Base-by-base conservation (phyloP, 2,329 filamentous ascomycete genomes). In the Microdochium nivale region DNA sequence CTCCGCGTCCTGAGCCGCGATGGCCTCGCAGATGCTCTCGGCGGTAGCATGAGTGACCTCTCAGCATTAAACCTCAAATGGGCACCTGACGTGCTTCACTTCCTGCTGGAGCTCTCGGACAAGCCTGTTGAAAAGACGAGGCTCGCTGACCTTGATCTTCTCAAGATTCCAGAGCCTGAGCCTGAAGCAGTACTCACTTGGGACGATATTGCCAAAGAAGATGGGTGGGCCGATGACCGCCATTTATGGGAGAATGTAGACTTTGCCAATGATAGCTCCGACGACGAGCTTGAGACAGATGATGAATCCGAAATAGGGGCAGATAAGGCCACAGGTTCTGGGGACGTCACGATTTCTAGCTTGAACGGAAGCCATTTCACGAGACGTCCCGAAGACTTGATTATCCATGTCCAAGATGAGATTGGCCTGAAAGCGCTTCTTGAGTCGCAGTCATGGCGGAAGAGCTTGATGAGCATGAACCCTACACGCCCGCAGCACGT, bases 51-150 rank as follows among this genome's bases (percentile, higher is more conserved):
- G 37, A 79, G 83, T 54, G 14, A 19, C 13, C 68, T 96, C 21
- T 70, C 77, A 11, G 62, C 69, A 30, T 52, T 62, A 49, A 72
- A 69, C 33, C 76, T 76, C 44, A 83, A 83, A 67, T 92, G 82
- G 79, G 81, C 83, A 5, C 90, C 91, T 0, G 94, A 97, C 59
- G 76, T 88, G 14, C 71, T 97, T 14, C 84, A 87, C 49, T 69
- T 97, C 1, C 70, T 97, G 11, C 73, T 97, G 8, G 81, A 89
- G 54, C 79, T 97, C 1, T 92, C 92, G 1, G 85, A 96, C 59
- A 80, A 84, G 50, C 92, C 94, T 2, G 79, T 84, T 0, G 78
- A 84, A 50, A 85, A 90, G 49, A 81, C 88, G 0, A 79, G 73
- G 3, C 68, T 92, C 1, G 74, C 79, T 40, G 78, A 83, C 55